Base-by-base conservation (phyloP, 2,329 filamentous ascomycete species). In the Aspergillus sp. region DNA sequence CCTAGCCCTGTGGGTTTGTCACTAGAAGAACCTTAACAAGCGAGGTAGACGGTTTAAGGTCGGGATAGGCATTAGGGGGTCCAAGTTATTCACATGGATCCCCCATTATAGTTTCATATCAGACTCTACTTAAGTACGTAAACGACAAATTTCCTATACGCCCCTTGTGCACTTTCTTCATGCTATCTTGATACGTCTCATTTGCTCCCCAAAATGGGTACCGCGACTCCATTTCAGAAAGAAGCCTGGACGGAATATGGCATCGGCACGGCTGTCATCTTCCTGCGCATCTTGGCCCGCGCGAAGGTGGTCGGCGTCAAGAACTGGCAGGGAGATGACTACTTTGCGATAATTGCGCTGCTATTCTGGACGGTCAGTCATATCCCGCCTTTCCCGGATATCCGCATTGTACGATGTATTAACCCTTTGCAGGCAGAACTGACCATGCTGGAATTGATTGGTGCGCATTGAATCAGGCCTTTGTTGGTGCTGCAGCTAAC, bases 171-270 rank as follows among this genome's bases (percentile, higher is more conserved):
- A 9, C 26, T 30, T 8, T 30, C 8, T 30, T 30, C 26, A 30
- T 30, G 26, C 26, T 30, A 9, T 30, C 26, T 30, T 11, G 26
- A 42, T 13, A 20, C 40, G 6, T 20, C 7, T 3, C 9, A 22
- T 14, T 17, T 42, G 8, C 16, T 19, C 40, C 10, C 7, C 47
- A 47, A 11, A 1, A 56, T 56, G 56, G 19, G 22, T 19, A 35
- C 38, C 11, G 26, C 49, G 24, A 74, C 71, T 4, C 73, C 74
- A 3, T 77, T 77, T 50, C 70, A 74, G 52, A 66, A 60, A 2
- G 75, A 77, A 56, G 73, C 73, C 8, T 78, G 75, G 75, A 63
- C 64, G 14, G 76, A 78, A 50, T 77, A 76, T 45, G 69, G 64
- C 1, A 59, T 78, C 24, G 75, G 75, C 2, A 55, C 69, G 2